Base-by-base conservation (phyloP, 2,329 filamentous ascomycete species). In the Fusarium kyushuense region DNA sequence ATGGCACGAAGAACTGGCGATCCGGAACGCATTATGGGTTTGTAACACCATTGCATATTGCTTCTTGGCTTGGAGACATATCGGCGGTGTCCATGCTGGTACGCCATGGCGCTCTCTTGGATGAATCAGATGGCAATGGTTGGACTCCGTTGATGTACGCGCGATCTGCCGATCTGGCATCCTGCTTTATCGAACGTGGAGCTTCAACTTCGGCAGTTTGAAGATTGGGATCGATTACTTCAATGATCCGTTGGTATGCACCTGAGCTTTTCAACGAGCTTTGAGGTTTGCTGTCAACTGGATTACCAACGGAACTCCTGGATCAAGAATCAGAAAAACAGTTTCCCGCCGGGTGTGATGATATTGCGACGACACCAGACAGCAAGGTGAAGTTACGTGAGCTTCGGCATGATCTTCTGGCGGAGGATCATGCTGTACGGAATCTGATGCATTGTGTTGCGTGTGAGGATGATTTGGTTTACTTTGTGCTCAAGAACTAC, bases 401-500 rank as follows among this genome's bases (percentile, higher is more conserved):
- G 13, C 4, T 40, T 23, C 13, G 8, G 7, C 13, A 16, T 16
- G 38, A 40, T 12, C 19, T 17, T 41, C 21, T 23, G 7, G 21
- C 8, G 4, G 8, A 23, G 13, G 38, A 41, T 6, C 14, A 23
- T 1, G 4, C 13, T 23, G 21, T 13, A 4, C 13, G 38, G 38
- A 41, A 16, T 3, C 14, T 41, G 19, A 41, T 23, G 38, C 38
- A 41, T 21, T 48, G n/a, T 1, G 14, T 58, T 5, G 43, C 52
- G 3, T 52, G 48, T 12, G 9, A 30, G n/a, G 17, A 58, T 0
- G 14, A 58, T 3, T 5, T 29, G 1, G 30, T 46, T 3, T 36
- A 17, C 4, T n/a, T 51, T 2, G 7, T 52, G 1, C 4, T 55
- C 5, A 3, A 12, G 3, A 11, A 1, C 3, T 9, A 8, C 1